These are phyloP conservation scores for Mycena rosella DNA, from an alignment of 768 basidiomycete species.

Conservation along the genomic window DNA sequence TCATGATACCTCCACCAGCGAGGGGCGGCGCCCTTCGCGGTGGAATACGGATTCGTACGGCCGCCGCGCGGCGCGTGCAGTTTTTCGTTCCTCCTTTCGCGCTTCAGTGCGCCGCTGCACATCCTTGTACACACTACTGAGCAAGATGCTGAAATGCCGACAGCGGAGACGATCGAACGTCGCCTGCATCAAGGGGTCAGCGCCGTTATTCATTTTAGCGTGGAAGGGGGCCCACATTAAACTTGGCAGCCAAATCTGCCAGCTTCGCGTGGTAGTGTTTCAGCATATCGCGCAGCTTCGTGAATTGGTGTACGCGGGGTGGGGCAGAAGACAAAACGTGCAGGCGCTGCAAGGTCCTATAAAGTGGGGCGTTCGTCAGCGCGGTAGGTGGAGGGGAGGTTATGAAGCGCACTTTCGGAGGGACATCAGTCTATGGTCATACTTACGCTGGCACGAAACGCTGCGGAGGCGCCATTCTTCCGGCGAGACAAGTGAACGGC, in stretches of 20 bases:
- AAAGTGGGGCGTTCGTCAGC: neutral
- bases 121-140: conserved; percentile 12
- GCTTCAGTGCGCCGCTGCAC: conserved; percentile 3
- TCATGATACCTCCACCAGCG: conserved; percentile 26
- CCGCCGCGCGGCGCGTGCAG: conserved; percentile 19
- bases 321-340: conserved; percentile 23
- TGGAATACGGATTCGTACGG: conserved; percentile 10
- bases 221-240: conserved; percentile 22
- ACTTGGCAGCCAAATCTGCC: conserved; percentile 31
- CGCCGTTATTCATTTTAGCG: neutral
- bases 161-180: conserved; percentile 29
- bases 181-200: conserved; percentile 5
- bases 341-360: conserved; percentile 29
- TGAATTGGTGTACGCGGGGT: conserved; percentile 19
- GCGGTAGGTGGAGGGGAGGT: neutral
- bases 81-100: conserved; percentile 23
- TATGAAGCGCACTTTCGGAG: conserved; percentile 17
- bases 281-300: conserved; percentile 17
- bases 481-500: conserved; percentile 12
- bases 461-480: conserved; percentile 28
- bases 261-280: conserved; percentile 30
- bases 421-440: conserved; percentile 27
- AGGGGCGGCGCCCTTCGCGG: conserved; percentile 15
- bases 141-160: conserved; percentile 11
- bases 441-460: conserved; percentile 25